Evolutionary conservation across 805 yeast genomes (phyloP).

Genomic region (Zygotorulaspora florentina): DNA sequence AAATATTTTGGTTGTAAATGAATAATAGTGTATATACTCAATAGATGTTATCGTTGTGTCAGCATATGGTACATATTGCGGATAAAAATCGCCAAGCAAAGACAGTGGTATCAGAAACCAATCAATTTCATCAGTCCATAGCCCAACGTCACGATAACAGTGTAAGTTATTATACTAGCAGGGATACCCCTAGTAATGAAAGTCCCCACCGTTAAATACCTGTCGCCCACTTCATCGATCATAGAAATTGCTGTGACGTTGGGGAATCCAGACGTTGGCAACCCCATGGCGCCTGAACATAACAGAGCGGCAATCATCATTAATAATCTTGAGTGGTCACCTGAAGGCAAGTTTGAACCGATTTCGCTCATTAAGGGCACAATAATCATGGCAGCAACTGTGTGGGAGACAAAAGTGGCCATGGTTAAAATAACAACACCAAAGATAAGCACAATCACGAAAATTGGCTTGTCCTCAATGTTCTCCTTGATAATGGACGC

Average conservation of each 20-base stretch:
- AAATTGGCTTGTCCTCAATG: slow-evolving; percentile 66
- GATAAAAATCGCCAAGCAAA: background rate
- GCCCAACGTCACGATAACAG: slow-evolving; percentile 73
- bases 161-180: slow-evolving; percentile 69
- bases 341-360: slow-evolving; percentile 64
- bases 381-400: slow-evolving; percentile 92
- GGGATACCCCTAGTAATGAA: slow-evolving; percentile 92
- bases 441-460: slow-evolving; percentile 69
- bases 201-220: slow-evolving; percentile 79
- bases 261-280: slow-evolving; percentile 97
- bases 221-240: slow-evolving; percentile 87
- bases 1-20: slow-evolving; percentile 61
- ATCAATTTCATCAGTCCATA: slow-evolving; percentile 62
- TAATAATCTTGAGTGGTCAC: slow-evolving; percentile 81
- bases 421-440: slow-evolving; percentile 76
- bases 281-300: slow-evolving; percentile 95
- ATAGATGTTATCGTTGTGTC: background rate
- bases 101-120: slow-evolving; percentile 39
- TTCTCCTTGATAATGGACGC: slow-evolving; percentile 63
- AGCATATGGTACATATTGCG: background rate
- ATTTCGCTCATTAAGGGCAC: slow-evolving; percentile 87
- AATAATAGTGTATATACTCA: background rate
- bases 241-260: slow-evolving; percentile 95
- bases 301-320: slow-evolving; percentile 61
- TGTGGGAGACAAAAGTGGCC: slow-evolving; percentile 95